phyloP scores from a whole-genome alignment of 345 rosid species.

The Eucalyptus guilfoylei region DNA sequence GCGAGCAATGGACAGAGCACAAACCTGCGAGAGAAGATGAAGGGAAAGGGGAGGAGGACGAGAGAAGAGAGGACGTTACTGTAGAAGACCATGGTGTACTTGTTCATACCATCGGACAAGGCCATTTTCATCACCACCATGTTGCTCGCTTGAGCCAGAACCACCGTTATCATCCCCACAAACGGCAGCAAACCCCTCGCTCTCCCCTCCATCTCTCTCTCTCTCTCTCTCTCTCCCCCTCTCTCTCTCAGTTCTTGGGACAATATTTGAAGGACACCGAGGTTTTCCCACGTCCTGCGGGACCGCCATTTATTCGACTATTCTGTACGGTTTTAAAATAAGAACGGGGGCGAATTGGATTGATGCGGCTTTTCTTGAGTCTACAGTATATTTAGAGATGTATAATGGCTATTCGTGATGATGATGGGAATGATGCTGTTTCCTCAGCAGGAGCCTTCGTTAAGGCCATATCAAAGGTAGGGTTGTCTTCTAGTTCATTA shows the following conservation, averaged over 20 bases:
- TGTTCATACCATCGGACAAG: constrained; percentile 52
- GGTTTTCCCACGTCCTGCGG: not conserved
- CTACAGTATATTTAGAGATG: not conserved
- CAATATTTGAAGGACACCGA: not conserved
- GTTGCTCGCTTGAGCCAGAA: constrained; percentile 47
- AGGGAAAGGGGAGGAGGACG: constrained; percentile 29
- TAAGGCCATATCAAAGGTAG: not conserved
- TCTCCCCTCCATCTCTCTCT: not conserved
- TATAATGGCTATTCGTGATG: not conserved
- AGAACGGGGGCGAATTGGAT: not conserved
- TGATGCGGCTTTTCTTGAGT: not conserved
- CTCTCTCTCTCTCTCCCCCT: not conserved
- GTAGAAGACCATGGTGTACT: constrained; percentile 28
- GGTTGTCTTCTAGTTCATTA: not conserved
- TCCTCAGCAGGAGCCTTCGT: not conserved
- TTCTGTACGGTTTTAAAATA: not conserved
- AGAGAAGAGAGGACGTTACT: constrained; percentile 43
- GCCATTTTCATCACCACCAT: constrained; percentile 35
- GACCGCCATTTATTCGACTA: not conserved
- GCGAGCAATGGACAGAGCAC: not conserved
- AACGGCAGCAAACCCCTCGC: not conserved
- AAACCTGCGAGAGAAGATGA: constrained; percentile 38
- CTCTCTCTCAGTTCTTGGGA: not conserved
- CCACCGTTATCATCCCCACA: constrained; percentile 41
- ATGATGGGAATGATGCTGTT: not conserved